phyloP scores from a whole-genome alignment of 2,329 filamentous ascomycete species.

The Neofusicoccum sp. region DNA sequence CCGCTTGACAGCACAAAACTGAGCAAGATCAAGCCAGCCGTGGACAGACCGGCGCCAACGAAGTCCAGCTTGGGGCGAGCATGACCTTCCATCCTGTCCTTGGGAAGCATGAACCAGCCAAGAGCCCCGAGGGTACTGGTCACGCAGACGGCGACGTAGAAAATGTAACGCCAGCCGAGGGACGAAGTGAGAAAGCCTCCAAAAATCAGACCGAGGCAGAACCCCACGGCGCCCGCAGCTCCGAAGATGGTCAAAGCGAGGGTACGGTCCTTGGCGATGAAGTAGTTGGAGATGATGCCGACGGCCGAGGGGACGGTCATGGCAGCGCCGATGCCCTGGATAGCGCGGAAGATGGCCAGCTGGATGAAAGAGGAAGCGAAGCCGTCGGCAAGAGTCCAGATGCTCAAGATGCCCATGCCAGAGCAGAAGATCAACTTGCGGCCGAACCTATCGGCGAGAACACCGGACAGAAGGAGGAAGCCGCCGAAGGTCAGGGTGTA shows the following conservation, averaged over 20 bases:
- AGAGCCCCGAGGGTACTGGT: slow-evolving; percentile 11
- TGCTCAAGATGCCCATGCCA: slow-evolving; percentile 29
- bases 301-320: slow-evolving; percentile 50
- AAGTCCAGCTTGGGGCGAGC: slow-evolving; percentile 41
- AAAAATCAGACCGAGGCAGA: slow-evolving; percentile 28
- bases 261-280: slow-evolving; percentile 39
- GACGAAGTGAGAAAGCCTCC: slow-evolving; percentile 18
- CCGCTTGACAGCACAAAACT: slow-evolving; percentile 48
- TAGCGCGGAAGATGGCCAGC: slow-evolving; percentile 44
- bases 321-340: slow-evolving; percentile 48
- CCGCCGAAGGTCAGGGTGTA: slow-evolving; percentile 29
- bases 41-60: slow-evolving; percentile 43
- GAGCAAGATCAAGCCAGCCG: slow-evolving; percentile 43
- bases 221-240: slow-evolving; percentile 40
- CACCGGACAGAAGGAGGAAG: slow-evolving; percentile 22
- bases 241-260: slow-evolving; percentile 41
- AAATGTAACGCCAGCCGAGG: slow-evolving; percentile 20
- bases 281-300: slow-evolving; percentile 44
- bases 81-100: slow-evolving; percentile 35
- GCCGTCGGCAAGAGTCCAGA: slow-evolving; percentile 47
- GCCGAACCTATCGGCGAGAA: slow-evolving; percentile 39
- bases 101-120: slow-evolving; percentile 40
- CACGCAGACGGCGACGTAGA: slow-evolving; percentile 18
- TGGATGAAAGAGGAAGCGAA: slow-evolving; percentile 46
- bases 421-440: slow-evolving; percentile 40